These are phyloP conservation scores for Venturia aucupariae DNA, from an alignment of 2,329 filamentous ascomycete genomes.

Conservation along the genomic window DNA sequence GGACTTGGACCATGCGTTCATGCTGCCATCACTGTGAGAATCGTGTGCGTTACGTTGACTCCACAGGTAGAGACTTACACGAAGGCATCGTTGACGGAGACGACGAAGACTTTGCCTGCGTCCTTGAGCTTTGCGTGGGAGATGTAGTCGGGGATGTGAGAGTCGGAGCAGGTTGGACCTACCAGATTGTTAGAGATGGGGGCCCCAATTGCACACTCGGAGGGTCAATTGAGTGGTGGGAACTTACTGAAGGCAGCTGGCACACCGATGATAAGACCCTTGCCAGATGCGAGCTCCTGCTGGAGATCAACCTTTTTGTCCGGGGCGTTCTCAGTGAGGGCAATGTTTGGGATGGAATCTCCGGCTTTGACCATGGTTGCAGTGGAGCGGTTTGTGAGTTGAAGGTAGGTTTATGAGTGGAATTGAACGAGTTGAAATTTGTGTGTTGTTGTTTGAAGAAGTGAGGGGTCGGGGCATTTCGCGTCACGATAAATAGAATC, in stretches of 20 bases:
- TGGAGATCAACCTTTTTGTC: slow-evolving; percentile 1
- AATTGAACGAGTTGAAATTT: not conserved
- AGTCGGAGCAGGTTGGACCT: slow-evolving; percentile 1
- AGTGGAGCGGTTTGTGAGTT: not conserved
- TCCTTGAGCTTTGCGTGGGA: slow-evolving; percentile 3
- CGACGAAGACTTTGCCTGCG: slow-evolving; percentile 1
- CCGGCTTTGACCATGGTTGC: slow-evolving; percentile 7
- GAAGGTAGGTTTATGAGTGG: not conserved
- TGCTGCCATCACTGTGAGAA: not conserved
- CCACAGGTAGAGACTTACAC: not conserved
- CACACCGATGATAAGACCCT: slow-evolving; percentile 1
- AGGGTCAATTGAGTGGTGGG: not conserved
- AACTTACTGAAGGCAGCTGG: slow-evolving; percentile 4
- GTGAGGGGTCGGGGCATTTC: too few relatives aligned
- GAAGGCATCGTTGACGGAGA: slow-evolving; percentile 3
- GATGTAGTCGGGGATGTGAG: slow-evolving; percentile 1
- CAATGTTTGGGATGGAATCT: not conserved
- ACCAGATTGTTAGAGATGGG: not conserved
- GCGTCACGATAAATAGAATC: not conserved
- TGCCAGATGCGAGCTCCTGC: slow-evolving; percentile 1
- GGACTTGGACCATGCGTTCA: not conserved
- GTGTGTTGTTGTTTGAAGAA: too few relatives aligned
- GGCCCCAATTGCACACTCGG: not conserved
- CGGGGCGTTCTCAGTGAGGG: not conserved
- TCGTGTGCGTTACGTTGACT: too few relatives aligned